Conservation (phyloP, 768 basidiomycete genomes). For the Tylopilus rubrobrunneus region DNA sequence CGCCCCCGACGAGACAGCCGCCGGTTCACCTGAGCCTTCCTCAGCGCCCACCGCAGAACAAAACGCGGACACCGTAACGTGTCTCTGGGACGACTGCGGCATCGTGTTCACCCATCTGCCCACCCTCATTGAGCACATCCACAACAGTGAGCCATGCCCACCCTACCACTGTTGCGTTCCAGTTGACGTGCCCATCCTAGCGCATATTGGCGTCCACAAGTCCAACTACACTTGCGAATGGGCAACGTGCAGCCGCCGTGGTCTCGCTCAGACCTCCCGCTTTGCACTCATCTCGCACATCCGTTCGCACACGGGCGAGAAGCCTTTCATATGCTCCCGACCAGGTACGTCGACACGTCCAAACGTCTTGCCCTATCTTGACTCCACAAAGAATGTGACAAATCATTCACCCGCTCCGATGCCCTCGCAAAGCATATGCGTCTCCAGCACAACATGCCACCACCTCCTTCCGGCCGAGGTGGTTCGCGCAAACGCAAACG, state of each 20-base stretch:
- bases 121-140: slow-evolving; percentile 79
- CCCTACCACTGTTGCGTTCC: too few species aligned
- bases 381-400: slow-evolving; percentile 73
- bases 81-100: slow-evolving; percentile 83
- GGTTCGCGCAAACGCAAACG: slow-evolving; percentile 72
- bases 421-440: slow-evolving; percentile 92
- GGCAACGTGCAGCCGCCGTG: slow-evolving; percentile 74
- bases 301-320: slow-evolving; percentile 91
- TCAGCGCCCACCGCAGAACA: slow-evolving; percentile 17
- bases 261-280: slow-evolving; percentile 80
- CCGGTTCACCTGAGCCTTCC: slow-evolving; percentile 22
- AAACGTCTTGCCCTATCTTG: not conserved
- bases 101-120: slow-evolving; percentile 67
- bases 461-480: slow-evolving; percentile 69
- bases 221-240: slow-evolving; percentile 89
- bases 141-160: slow-evolving; percentile 53
- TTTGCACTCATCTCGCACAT: slow-evolving; percentile 91
- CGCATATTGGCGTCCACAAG: slow-evolving; percentile 80
- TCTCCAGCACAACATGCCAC: slow-evolving; percentile 76
- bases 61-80: slow-evolving; percentile 59
- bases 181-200: slow-evolving; percentile 33
- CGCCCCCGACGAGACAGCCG: slow-evolving; percentile 12
- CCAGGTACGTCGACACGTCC: slow-evolving; percentile 54
- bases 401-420: slow-evolving; percentile 92
- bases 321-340: slow-evolving; percentile 79